Evolutionary conservation across 768 basidiomycete species (phyloP), one percentile per base, ranked within the genome.

Genomic region (Lactarius quietus): DNA sequence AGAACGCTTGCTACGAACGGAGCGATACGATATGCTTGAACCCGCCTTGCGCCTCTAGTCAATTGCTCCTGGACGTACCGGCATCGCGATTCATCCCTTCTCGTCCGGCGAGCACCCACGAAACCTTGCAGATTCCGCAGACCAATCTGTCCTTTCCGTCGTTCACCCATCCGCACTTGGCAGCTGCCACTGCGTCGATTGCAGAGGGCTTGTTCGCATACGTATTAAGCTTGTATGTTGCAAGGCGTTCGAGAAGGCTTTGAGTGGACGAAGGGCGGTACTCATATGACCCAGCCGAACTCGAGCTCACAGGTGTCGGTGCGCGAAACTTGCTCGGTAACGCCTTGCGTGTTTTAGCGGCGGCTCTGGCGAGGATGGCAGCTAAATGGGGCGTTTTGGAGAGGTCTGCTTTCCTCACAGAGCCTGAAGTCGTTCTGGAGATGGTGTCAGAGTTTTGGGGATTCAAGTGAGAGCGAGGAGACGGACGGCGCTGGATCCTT

Each of bases 101-200:
- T 59, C 83, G 82, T 35, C 85, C 82, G 5, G 79, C 86, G 18
- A 92, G 80, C 7, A 90, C 86, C 91, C 91, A 93, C 36, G 88
- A 88, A 14, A 81, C 80, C 62, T 77, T 78, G 70, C 91, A 93
- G 20, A 92, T 75, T 3, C 86, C 86, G 70, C 91, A 93, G 3
- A 88, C 80, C 23, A 93, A 75, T 55, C 91, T 80, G 64, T 93
- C 91, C 74, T 90, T 92, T 51, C 90, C 89, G 59, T 92, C 86
- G 67, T 93, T 93, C 28, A 83, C 78, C 92, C 92, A 94, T 2
- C 92, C 92, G 72, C 89, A 90, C 73, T 84, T 90, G 0, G 91
- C 81, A 3, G 92, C 91, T 20, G 91, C 86, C 17, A 93, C 90
- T 1, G 91, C 87, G 63, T 93, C 85, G 33, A 93, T 86, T 12